phyloP scores from a whole-genome alignment of 2,329 filamentous ascomycete species.

The Aspergillus ruber region DNA sequence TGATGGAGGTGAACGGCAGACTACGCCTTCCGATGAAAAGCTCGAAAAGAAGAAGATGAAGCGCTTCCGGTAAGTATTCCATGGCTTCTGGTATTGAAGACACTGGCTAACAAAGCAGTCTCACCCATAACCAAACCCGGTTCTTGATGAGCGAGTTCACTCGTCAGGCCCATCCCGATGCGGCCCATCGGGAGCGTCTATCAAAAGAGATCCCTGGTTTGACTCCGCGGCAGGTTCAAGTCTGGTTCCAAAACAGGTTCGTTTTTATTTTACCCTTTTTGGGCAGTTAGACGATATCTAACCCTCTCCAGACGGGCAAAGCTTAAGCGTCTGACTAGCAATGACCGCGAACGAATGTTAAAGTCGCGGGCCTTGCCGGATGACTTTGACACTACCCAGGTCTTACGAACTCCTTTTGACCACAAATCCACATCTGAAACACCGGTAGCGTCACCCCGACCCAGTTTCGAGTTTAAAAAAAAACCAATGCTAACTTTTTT shows the following conservation, averaged over 20 bases:
- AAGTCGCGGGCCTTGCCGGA: conserved; percentile 54
- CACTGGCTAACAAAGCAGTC: conserved; percentile 43
- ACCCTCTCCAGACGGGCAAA: conserved; percentile 48
- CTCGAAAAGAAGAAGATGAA: conserved; percentile 40
- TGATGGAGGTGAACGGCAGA: conserved; percentile 24
- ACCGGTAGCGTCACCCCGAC: conserved; percentile 43
- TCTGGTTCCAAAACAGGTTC: conserved; percentile 98
- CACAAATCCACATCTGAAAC: conserved; percentile 42
- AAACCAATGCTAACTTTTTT: neutral
- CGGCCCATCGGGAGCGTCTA: conserved; percentile 77
- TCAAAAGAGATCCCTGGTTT: conserved; percentile 86
- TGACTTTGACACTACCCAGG: conserved; percentile 55
- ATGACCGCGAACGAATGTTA: conserved; percentile 57
- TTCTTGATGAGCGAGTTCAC: conserved; percentile 97
- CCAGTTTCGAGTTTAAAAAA: conserved; percentile 24
- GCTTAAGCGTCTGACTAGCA: conserved; percentile 54
- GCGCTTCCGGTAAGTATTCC: conserved; percentile 30
- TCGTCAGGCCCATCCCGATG: conserved; percentile 89
- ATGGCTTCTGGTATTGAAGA: too few species aligned
- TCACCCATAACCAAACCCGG: conserved; percentile 94
- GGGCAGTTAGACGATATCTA: conserved; percentile 5
- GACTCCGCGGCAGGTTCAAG: conserved; percentile 87
- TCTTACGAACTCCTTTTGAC: conserved; percentile 50
- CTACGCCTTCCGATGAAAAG: conserved; percentile 19
- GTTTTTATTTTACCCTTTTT: conserved; percentile 16